phyloP scores from a whole-genome alignment of 139 green algal species.

The Desmodesmus armatus region DNA sequence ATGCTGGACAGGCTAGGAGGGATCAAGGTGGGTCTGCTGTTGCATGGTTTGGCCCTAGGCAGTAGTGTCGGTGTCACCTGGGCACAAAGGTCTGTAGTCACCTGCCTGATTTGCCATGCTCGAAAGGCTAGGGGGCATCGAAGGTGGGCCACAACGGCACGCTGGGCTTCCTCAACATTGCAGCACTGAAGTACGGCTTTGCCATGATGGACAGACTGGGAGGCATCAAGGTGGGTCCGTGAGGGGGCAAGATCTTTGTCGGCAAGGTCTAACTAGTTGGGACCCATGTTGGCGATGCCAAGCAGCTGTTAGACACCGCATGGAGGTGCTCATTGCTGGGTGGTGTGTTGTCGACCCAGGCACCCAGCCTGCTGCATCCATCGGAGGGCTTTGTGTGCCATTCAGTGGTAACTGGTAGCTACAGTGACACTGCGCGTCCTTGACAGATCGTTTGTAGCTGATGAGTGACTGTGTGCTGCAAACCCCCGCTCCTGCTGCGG shows the following conservation, averaged over 20 bases:
- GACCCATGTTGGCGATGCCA: too few species aligned
- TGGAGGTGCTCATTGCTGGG: too few species aligned
- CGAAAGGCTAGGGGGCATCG: conserved; percentile 66
- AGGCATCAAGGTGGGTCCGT: conserved; percentile 61
- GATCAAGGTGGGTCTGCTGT: conserved; percentile 34
- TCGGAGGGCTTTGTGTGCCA: too few species aligned
- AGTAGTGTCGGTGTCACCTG: conserved; percentile 16
- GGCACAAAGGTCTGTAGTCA: conserved; percentile 76
- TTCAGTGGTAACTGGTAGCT: too few species aligned
- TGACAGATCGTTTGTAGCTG: neutral
- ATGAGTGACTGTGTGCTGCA: neutral
- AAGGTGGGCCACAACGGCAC: conserved; percentile 68
- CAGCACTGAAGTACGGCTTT: conserved; percentile 73
- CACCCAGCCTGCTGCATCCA: too few species aligned
- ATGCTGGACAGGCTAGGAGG: conserved; percentile 67
- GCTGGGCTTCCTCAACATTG: conserved; percentile 77
- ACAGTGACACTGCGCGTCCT: too few species aligned
- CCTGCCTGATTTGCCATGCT: conserved; percentile 70
- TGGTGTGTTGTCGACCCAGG: too few species aligned
- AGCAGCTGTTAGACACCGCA: too few species aligned
- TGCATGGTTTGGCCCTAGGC: neutral
- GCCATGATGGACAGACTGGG: conserved; percentile 63
- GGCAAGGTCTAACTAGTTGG: too few species aligned
- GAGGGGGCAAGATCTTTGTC: too few species aligned
- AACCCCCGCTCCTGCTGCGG: neutral